phyloP scores from a whole-genome alignment of 2,329 filamentous ascomycete genomes.

The Claviceps sorghi region DNA sequence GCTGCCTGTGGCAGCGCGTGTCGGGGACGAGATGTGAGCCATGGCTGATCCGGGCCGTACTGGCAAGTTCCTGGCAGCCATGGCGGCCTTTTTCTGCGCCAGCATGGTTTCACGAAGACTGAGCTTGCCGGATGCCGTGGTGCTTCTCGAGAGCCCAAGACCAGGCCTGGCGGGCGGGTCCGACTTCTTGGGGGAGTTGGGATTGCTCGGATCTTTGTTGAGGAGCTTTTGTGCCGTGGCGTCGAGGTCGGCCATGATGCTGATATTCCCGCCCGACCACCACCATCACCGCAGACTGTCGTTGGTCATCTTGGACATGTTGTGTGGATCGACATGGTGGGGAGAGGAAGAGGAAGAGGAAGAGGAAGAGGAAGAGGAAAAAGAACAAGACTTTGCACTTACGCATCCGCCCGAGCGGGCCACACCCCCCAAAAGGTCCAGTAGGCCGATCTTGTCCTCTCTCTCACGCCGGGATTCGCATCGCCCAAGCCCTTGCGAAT shows the following conservation, averaged over 20 bases:
- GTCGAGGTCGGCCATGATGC: slow-evolving; percentile 68
- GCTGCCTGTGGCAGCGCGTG: slow-evolving; percentile 24
- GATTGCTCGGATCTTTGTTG: slow-evolving; percentile 72
- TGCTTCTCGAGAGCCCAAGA: slow-evolving; percentile 48
- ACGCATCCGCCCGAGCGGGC: slow-evolving; percentile 62
- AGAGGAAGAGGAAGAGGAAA: not conserved
- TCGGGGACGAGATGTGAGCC: slow-evolving; percentile 41
- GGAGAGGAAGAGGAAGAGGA: not conserved
- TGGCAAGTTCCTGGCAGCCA: slow-evolving; percentile 36
- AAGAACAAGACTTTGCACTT: slow-evolving; percentile 20
- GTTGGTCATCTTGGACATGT: slow-evolving; percentile 10
- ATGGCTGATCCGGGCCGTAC: slow-evolving; percentile 48
- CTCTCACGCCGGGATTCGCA: slow-evolving; percentile 77
- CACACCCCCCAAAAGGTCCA: slow-evolving; percentile 72
- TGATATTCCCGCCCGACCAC: slow-evolving; percentile 21
- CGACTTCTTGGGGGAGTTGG: slow-evolving; percentile 47
- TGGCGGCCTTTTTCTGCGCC: slow-evolving; percentile 56
- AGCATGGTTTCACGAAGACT: slow-evolving; percentile 72
- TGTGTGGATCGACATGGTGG: too few relatives aligned
- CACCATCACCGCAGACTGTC: not conserved
- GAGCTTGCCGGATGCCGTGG: slow-evolving; percentile 41
- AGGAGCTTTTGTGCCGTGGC: slow-evolving; percentile 63
- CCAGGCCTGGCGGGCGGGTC: slow-evolving; percentile 36
- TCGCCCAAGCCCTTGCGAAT: slow-evolving; percentile 81
- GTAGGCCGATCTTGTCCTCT: slow-evolving; percentile 71